Base-by-base conservation (phyloP, 2,329 filamentous ascomycete genomes). In the Sporothrix luriei region DNA sequence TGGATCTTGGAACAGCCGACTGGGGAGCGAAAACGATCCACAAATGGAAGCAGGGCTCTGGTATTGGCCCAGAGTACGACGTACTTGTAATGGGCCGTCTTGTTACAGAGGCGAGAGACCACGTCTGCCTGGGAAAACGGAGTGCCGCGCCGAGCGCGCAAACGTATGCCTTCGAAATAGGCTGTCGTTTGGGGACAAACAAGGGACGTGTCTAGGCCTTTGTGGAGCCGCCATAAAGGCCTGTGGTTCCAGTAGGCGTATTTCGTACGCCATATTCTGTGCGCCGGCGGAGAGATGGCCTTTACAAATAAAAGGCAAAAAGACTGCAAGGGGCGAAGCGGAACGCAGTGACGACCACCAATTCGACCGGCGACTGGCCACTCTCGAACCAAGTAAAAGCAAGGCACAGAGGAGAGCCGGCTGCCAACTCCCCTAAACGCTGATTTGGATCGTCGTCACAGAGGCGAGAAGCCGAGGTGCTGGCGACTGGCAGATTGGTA, bases 121-220 rank as follows among this genome's bases (percentile, higher is more conserved):
- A 64, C 61, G 61, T 43, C 61, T 64, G 61, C 61, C 61, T 64
- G 24, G 29, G 21, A 19, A 46, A 62, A 62, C 57, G 38, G 57
- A 61, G 38, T 21, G 54, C 54, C 33, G 33, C 33, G 55, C 55
- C 46, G 33, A 33, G 33, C 33, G 6, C 33, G 33, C 33, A 33
- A 29, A 48, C 61, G 61, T 64, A 64, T 24, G 40, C 33, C 13
- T 62, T n/a, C n/a, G n/a, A n/a, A n/a, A n/a, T n/a, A 21, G n/a
- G 5, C 38, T 24, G 21, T 16, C n/a, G 9, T 40, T 46, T 21
- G 55, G n/a, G 14, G 57, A n/a, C 55, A 43, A 43, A 61, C 52
- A 57, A 33, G 26, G 26, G 26, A 10, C n/a, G 16, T 6, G 61
- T 24, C 61, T 7, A 49, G 61, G 43, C 61, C 43, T 64, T 49